phyloP scores from a whole-genome alignment of 1,284 basidiomycete species.

The Trichosporon sp. region DNA sequence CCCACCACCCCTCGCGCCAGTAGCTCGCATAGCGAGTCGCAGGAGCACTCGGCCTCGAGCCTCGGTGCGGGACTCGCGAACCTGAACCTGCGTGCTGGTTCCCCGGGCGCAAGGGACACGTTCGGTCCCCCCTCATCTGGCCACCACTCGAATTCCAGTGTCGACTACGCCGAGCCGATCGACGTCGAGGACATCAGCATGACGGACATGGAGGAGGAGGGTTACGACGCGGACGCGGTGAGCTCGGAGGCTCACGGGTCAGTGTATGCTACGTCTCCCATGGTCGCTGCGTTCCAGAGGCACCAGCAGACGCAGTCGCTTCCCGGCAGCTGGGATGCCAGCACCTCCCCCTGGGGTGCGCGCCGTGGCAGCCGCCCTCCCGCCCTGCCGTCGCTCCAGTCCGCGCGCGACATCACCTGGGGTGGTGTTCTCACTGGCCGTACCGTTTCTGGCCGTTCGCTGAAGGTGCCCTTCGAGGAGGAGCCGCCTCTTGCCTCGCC shows the following conservation, averaged over 20 bases:
- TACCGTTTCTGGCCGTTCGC: slow-evolving; percentile 25
- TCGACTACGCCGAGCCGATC: slow-evolving; percentile 31
- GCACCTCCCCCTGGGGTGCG: too few species aligned
- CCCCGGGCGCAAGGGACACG: neutral
- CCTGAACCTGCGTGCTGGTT: neutral
- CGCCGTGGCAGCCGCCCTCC: neutral
- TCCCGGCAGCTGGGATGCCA: neutral
- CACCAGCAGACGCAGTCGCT: neutral
- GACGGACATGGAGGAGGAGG: slow-evolving; percentile 17
- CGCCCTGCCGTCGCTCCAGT: slow-evolving; percentile 6
- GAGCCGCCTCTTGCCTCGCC: slow-evolving; percentile 1
- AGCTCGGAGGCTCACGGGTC: neutral
- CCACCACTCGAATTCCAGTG: neutral
- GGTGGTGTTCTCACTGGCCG: slow-evolving; percentile 25
- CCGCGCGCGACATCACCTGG: slow-evolving; percentile 23
- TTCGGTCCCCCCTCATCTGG: neutral
- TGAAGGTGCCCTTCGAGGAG: slow-evolving; percentile 16
- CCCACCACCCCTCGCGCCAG: slow-evolving; percentile 2
- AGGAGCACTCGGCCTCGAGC: neutral
- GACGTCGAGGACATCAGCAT: slow-evolving; percentile 28
- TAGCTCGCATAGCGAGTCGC: neutral
- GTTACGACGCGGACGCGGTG: slow-evolving; percentile 20
- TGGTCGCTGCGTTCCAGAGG: slow-evolving; percentile 1
- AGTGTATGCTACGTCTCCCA: neutral
- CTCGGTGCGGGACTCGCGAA: neutral